Evolutionary conservation across 176 grass and related monocot genomes (phyloP).

Genomic region (Rhynchospora pubera): DNA sequence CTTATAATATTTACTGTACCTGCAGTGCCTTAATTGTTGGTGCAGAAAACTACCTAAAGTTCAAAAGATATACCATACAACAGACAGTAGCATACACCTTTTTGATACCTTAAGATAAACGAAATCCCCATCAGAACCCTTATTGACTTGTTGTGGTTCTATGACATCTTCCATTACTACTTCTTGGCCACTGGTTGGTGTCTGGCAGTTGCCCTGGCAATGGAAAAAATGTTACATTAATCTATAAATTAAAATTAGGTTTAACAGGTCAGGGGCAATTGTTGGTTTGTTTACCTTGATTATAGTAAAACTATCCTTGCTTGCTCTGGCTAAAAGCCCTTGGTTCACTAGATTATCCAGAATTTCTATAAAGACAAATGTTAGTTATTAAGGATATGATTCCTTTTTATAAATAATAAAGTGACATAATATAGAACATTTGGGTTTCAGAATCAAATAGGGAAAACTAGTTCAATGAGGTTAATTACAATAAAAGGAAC

Average conservation of each 20-base stretch:
- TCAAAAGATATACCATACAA: background rate
- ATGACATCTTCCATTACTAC: slow-evolving; percentile 34
- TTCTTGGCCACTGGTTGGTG: slow-evolving; percentile 50
- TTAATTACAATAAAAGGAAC: slow-evolving; percentile 1
- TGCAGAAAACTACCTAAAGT: background rate
- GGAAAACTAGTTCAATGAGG: background rate
- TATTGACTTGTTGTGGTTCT: slow-evolving; percentile 34
- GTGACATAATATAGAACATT: background rate
- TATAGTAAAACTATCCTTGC: slow-evolving; percentile 71
- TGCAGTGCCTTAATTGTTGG: background rate
- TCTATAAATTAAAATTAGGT: background rate
- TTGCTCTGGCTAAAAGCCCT: slow-evolving; percentile 51
- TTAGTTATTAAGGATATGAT: slow-evolving; percentile 11
- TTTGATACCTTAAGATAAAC: slow-evolving; percentile 91
- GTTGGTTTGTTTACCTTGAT: slow-evolving; percentile 46
- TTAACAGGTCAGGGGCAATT: slow-evolving; percentile 5
- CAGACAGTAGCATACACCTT: background rate
- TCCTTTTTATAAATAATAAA: background rate
- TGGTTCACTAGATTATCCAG: slow-evolving; percentile 74
- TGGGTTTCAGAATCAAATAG: background rate
- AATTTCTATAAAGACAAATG: slow-evolving; percentile 51
- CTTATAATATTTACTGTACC: background rate
- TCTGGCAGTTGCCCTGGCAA: slow-evolving; percentile 22
- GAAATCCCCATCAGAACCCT: slow-evolving; percentile 29
- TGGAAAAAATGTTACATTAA: background rate